Base-by-base conservation (phyloP, 768 basidiomycete species). In the Pisolithus tinctorius region DNA sequence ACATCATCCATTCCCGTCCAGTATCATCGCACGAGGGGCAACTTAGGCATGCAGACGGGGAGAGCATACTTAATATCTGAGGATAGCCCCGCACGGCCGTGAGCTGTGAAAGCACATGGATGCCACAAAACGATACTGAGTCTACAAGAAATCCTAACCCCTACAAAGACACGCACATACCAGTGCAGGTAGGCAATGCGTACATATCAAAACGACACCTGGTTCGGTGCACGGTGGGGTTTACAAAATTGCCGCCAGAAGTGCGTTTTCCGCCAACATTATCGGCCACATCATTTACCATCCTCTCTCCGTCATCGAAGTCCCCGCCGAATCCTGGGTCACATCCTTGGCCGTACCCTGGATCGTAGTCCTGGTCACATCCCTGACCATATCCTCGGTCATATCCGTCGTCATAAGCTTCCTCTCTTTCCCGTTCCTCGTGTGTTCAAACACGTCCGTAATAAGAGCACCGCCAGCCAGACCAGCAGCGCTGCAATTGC, bases 381-480 rank as follows among this genome's bases (percentile, higher is more conserved):
- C 63, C 29, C 39, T 23, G n/a, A 39, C 31, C 52, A 57, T 25
- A 30, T 57, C 63, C 29, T 40, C 20, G 17, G 43, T 37, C 51
- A 55, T 25, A 30, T 69, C 76, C 74, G 31, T 71, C 55, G 0
- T 75, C 59, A 44, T 60, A 76, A 0, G 63, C 72, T 1, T 60
- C 25, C 6, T 69, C 55, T 41, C 65, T 62, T 37, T 63, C 68
- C 16, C 39, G 14, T 0, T 72, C 70, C 30, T 75, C 45, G 44
- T 74, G 68, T 67, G 63, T 42, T 81, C 81, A 29, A 81, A 53
- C 0, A 76, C 79, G 42, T 81, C 71, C 34, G 60, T 76, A 37
- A 86, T 59, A 41, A 87, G 63, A 3, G 70, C 68, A 52, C 86
- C 86, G 37, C 79, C 84, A n/a, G 84, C 61, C n/a, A 86, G 62